Conservation (phyloP, 345 rosid species). For the Citrus trifoliata region DNA sequence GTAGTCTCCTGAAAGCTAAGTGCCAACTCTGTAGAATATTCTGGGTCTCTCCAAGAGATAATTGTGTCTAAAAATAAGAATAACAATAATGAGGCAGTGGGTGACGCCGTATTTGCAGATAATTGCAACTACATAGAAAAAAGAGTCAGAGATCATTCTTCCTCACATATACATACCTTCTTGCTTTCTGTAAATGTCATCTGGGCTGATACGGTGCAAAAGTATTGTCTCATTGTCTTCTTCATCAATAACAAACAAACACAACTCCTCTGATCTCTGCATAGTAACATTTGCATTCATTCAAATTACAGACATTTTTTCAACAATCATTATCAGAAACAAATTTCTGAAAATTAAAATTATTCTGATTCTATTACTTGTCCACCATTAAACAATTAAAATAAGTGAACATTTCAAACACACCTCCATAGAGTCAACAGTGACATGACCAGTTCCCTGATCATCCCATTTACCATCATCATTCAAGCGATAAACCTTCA, state of each 20-base stretch:
- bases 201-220: conserved; percentile 72
- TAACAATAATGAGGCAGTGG: neutral
- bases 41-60: conserved; percentile 98
- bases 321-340: neutral
- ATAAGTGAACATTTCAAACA: conserved; percentile 24
- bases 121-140: neutral
- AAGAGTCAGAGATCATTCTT: neutral
- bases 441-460: conserved; percentile 86
- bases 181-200: conserved; percentile 81
- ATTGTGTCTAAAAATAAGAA: conserved; percentile 63
- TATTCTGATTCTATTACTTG: neutral
- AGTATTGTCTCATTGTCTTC: conserved; percentile 82
- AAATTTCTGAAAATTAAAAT: neutral
- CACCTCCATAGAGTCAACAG: conserved; percentile 86
- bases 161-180: conserved; percentile 57
- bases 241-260: conserved; percentile 77
- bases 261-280: conserved; percentile 79
- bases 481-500: conserved; percentile 71
- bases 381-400: neutral
- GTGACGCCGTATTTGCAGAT: neutral
- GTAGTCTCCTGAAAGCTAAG: conserved; percentile 94
- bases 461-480: conserved; percentile 95
- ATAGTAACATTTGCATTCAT: conserved; percentile 21
- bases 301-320: conserved; percentile 19
- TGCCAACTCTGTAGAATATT: conserved; percentile 81